Conservation (phyloP, 163 green algal species). For the Volvox carteri region DNA sequence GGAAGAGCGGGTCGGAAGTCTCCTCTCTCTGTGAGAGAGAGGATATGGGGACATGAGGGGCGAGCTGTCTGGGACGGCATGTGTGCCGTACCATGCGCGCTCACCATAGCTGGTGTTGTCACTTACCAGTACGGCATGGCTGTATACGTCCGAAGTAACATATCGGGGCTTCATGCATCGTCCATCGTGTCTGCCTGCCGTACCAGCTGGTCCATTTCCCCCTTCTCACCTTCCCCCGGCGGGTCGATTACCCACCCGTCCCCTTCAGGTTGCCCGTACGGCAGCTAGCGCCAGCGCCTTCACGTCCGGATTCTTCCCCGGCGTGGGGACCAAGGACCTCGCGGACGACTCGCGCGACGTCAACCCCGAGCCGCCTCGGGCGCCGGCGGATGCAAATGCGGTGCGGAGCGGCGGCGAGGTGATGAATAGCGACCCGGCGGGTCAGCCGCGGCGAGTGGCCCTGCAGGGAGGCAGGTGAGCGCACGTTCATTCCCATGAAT, state of each 20-base stretch:
- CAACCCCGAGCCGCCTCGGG: slow-evolving; percentile 19
- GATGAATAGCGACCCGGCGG: slow-evolving; percentile 19
- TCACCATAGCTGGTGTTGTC: no score
- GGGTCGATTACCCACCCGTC: no score
- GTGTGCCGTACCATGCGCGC: no score
- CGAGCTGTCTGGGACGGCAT: no score
- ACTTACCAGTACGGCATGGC: no score
- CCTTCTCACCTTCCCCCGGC: no score
- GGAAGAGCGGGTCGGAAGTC: background rate
- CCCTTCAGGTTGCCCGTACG: slow-evolving; percentile 67
- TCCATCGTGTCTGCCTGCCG: no score
- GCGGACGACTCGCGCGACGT: slow-evolving; percentile 26
- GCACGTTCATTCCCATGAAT: no score
- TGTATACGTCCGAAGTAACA: no score
- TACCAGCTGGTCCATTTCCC: no score
- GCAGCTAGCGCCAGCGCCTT: slow-evolving; percentile 69
- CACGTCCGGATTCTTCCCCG: slow-evolving; percentile 64
- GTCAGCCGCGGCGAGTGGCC: background rate
- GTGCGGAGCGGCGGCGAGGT: background rate
- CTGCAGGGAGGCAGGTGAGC: background rate
- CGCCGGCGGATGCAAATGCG: background rate
- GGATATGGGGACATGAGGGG: no score
- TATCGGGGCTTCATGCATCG: no score
- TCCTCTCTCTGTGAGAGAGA: background rate
- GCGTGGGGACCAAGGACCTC: slow-evolving; percentile 4